Percentiles rank a stretch among this genome's conserved stretches.
These are phyloP conservation scores for Yueomyces sp. DNA, from an alignment of 805 yeast species.

Conservation along the genomic window DNA sequence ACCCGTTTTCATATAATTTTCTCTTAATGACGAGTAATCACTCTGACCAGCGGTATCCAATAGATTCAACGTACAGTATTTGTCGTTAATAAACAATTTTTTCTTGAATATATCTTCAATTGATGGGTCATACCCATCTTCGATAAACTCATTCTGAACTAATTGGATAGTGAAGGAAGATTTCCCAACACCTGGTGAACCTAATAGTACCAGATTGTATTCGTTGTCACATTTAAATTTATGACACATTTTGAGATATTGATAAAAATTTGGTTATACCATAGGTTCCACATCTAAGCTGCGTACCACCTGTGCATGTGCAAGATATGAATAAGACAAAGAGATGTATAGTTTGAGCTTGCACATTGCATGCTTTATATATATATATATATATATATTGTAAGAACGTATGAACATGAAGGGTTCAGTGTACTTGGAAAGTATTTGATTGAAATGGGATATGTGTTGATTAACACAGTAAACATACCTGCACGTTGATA, in stretches of 20 bases:
- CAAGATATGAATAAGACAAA: too few relatives aligned
- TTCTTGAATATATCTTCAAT: slow-evolving; percentile 85
- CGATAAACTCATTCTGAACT: slow-evolving; percentile 80
- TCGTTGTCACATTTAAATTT: slow-evolving; percentile 34
- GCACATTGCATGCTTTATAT: too few relatives aligned
- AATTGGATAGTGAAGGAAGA: slow-evolving; percentile 88
- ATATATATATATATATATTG: too few relatives aligned
- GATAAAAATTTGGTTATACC: too few relatives aligned
- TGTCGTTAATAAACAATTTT: slow-evolving; percentile 67
- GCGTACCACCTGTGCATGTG: too few relatives aligned
- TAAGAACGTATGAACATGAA: too few relatives aligned
- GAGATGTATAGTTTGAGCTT: too few relatives aligned
- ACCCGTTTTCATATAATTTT: slow-evolving; percentile 88
- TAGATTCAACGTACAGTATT: slow-evolving; percentile 64
- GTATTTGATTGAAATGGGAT: too few relatives aligned
- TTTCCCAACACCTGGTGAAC: slow-evolving; percentile 97
- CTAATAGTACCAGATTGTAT: slow-evolving; percentile 86
- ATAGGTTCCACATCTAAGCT: too few relatives aligned
- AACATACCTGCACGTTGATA: too few relatives aligned
- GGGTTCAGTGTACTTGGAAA: too few relatives aligned
- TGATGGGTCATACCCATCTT: slow-evolving; percentile 93
- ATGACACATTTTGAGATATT: slow-evolving; percentile 3
- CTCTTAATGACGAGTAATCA: slow-evolving; percentile 83
- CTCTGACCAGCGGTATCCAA: slow-evolving; percentile 97
- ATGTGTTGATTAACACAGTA: too few relatives aligned